A percentile compares a stretch with the other conserved stretches of the same genome.
phyloP scores from a whole-genome alignment of 1,284 basidiomycete genomes.

The Ceratobasidium sp. region DNA sequence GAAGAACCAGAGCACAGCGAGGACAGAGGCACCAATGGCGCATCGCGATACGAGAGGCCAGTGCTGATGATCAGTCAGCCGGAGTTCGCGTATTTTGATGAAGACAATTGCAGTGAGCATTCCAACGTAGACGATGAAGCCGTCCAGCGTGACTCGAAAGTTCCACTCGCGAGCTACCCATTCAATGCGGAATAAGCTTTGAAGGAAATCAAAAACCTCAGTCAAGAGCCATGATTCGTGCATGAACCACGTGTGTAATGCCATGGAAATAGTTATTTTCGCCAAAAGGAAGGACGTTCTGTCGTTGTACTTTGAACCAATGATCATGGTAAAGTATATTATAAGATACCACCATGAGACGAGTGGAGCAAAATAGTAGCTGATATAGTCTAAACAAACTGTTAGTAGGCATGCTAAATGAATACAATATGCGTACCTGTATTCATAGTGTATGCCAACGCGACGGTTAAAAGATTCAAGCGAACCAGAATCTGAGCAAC shows the following conservation, averaged over 20 bases:
- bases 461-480: conserved; percentile 82
- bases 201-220: conserved; percentile 70
- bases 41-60: conserved; percentile 68
- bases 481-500: conserved; percentile 83
- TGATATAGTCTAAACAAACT: conserved; percentile 71
- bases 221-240: conserved; percentile 70
- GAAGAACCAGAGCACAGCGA: conserved; percentile 80
- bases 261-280: conserved; percentile 76
- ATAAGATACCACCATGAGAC: conserved; percentile 87
- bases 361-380: conserved; percentile 87
- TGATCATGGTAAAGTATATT: conserved; percentile 80
- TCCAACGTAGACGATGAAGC: conserved; percentile 87
- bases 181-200: conserved; percentile 72
- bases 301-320: conserved; percentile 79
- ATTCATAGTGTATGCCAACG: conserved; percentile 88
- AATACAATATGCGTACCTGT: conserved; percentile 55
- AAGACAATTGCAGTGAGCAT: conserved; percentile 80
- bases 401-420: neutral
- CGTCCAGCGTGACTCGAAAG: conserved; percentile 86
- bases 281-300: conserved; percentile 69
- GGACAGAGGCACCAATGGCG: conserved; percentile 61
- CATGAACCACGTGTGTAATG: conserved; percentile 73
- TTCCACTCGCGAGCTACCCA: conserved; percentile 89
- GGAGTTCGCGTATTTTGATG: conserved; percentile 79
- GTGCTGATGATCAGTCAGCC: conserved; percentile 72